Evolutionary conservation across 345 rosid species (phyloP).

Genomic region (Fremontodendron californicum): DNA sequence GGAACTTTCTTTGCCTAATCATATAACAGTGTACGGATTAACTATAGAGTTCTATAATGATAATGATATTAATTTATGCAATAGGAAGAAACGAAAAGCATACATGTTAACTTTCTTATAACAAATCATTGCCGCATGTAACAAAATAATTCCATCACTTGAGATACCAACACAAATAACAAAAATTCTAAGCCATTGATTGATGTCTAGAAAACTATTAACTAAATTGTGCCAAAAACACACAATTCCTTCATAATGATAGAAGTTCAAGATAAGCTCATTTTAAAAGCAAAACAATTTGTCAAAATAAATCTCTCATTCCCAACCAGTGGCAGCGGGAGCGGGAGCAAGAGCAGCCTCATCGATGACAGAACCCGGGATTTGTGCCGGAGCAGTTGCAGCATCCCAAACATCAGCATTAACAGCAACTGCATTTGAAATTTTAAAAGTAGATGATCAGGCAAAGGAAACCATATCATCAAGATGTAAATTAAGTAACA

Average conservation of each 20-base stretch:
- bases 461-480: neutral
- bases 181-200: slow-evolving; percentile 1
- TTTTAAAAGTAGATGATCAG: neutral
- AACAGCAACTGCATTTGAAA: slow-evolving; percentile 15
- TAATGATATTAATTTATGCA: too few relatives aligned
- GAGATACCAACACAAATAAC: neutral
- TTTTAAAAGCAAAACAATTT: slow-evolving; percentile 12
- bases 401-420: slow-evolving; percentile 51
- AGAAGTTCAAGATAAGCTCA: slow-evolving; percentile 21
- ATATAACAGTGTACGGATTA: too few relatives aligned
- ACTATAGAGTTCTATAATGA: too few relatives aligned
- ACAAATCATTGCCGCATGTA: neutral
- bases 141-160: slow-evolving; percentile 10
- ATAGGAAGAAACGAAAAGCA: neutral
- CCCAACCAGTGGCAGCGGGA: slow-evolving; percentile 41
- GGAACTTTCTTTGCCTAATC: too few relatives aligned
- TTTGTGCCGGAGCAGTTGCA: slow-evolving; percentile 24
- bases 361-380: neutral
- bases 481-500: neutral
- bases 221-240: slow-evolving; percentile 22
- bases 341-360: slow-evolving; percentile 1
- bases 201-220: slow-evolving; percentile 10
- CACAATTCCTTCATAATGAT: slow-evolving; percentile 6
- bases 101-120: neutral
- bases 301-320: slow-evolving; percentile 22